A percentile compares a stretch with the other conserved stretches of the same genome.
Conservation (phyloP, 2,329 filamentous ascomycete species). For the Ophiognomonia clavigignenti-juglandacearum region DNA sequence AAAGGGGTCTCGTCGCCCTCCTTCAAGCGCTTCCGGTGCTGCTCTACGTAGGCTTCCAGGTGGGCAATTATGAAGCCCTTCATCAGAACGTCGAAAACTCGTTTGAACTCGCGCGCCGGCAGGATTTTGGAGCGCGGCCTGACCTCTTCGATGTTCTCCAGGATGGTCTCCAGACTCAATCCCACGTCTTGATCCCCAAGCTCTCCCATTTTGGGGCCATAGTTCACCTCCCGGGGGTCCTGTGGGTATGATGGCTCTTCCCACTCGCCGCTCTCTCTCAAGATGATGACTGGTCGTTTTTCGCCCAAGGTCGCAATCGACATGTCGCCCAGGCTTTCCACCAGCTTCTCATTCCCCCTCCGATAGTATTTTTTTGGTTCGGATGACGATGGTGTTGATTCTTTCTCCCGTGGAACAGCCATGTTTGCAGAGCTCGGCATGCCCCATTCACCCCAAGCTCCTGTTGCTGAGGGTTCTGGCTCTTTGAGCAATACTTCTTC, state of each 20-base stretch:
- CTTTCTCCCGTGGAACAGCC: neutral
- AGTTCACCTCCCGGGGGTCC: neutral
- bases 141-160: constrained; percentile 43
- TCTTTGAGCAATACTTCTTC: no score
- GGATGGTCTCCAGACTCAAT: constrained; percentile 28
- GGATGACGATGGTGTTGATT: neutral
- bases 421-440: neutral
- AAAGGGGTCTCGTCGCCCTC: constrained; percentile 9
- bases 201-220: constrained; percentile 3
- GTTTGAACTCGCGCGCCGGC: constrained; percentile 34
- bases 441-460: neutral
- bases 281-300: constrained; percentile 40
- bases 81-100: constrained; percentile 32
- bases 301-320: constrained; percentile 30
- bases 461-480: no score
- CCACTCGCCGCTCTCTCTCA: constrained; percentile 31
- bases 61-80: constrained; percentile 44
- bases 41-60: constrained; percentile 34
- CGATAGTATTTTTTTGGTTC: constrained; percentile 3
- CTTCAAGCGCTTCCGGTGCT: neutral
- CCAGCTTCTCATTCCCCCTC: constrained; percentile 12
- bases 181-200: constrained; percentile 20
- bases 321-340: constrained; percentile 19
- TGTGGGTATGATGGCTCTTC: no score
- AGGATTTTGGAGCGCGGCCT: constrained; percentile 38